These are phyloP conservation scores for Galeopsis tetrahit DNA, from an alignment of 257 asterid genomes.

Conservation along the genomic window DNA sequence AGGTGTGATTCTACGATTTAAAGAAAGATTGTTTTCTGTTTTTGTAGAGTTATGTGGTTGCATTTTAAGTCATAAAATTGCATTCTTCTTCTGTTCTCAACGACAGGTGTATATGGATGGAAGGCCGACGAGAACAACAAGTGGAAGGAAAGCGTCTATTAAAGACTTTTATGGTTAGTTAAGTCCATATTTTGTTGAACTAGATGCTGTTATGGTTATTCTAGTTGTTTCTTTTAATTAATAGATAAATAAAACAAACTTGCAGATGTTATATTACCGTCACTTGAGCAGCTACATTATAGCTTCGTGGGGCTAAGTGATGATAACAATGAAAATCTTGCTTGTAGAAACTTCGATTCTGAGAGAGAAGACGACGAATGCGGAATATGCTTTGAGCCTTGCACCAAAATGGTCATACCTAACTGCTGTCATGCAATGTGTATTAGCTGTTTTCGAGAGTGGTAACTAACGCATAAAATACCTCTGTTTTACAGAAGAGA, in stretches of 20 bases:
- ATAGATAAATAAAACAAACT: slow-evolving; percentile 4
- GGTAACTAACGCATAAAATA: slow-evolving; percentile 40
- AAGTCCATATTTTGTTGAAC: too few relatives aligned
- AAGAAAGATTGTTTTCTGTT: neutral
- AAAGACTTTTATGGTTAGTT: slow-evolving; percentile 79
- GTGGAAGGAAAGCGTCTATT: slow-evolving; percentile 76
- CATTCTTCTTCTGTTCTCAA: too few relatives aligned
- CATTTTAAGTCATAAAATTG: neutral
- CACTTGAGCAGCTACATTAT: slow-evolving; percentile 74
- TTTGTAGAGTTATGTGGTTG: neutral
- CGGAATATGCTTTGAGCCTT: slow-evolving; percentile 73
- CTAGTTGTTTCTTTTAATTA: slow-evolving; percentile 16
- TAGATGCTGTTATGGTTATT: neutral
- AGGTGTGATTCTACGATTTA: slow-evolving; percentile 43
- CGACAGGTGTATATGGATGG: slow-evolving; percentile 79
- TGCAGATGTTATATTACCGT: slow-evolving; percentile 84
- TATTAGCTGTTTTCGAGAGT: slow-evolving; percentile 82
- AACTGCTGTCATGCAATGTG: slow-evolving; percentile 95
- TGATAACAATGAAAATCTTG: slow-evolving; percentile 14
- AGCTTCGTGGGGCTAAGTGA: slow-evolving; percentile 54
- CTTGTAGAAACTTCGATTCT: slow-evolving; percentile 44
- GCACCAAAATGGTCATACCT: slow-evolving; percentile 88
- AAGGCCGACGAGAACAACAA: slow-evolving; percentile 62
- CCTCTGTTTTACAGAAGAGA: neutral
- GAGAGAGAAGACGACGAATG: slow-evolving; percentile 73